phyloP scores from a whole-genome alignment of 805 yeast genomes.

The Pichia membranifaciens region DNA sequence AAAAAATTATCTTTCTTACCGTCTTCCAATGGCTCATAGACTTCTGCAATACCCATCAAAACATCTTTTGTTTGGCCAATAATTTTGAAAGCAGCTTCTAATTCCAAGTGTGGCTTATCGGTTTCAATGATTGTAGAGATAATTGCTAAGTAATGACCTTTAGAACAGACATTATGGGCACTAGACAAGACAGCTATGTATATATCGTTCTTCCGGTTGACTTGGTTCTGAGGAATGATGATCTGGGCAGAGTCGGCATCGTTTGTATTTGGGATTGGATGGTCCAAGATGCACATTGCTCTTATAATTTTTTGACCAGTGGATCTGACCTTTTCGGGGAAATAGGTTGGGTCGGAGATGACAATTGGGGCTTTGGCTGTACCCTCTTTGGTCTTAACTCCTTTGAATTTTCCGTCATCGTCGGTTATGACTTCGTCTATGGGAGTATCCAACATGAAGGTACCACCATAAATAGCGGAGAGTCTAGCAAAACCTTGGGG shows the following conservation, averaged over 20 bases:
- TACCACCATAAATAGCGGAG: slow-evolving; percentile 96
- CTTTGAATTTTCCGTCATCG: slow-evolving; percentile 66
- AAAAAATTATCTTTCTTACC: slow-evolving; percentile 75
- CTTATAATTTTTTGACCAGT: slow-evolving; percentile 73
- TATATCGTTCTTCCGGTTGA: slow-evolving; percentile 86
- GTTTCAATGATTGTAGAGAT: slow-evolving; percentile 94
- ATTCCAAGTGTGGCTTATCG: slow-evolving; percentile 82
- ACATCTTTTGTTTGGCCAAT: slow-evolving; percentile 77
- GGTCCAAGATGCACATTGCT: slow-evolving; percentile 85
- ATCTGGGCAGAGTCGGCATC: slow-evolving; percentile 88
- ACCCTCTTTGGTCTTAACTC: slow-evolving; percentile 90
- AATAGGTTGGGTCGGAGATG: slow-evolving; percentile 96
- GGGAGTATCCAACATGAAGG: slow-evolving; percentile 96
- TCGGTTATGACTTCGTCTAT: slow-evolving; percentile 80
- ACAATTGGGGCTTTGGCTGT: slow-evolving; percentile 87
- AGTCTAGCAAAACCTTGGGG: slow-evolving; percentile 99
- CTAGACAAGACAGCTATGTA: slow-evolving; percentile 87
- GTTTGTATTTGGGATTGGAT: slow-evolving; percentile 76
- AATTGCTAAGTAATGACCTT: slow-evolving; percentile 87
- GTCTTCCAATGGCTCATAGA: slow-evolving; percentile 80
- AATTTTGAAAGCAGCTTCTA: slow-evolving; percentile 89
- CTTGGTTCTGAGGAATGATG: slow-evolving; percentile 94
- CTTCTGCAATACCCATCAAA: slow-evolving; percentile 88
- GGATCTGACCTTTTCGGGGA: slow-evolving; percentile 73
- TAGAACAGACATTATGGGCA: slow-evolving; percentile 84